Percentiles rank a stretch among this genome's conserved stretches.
phyloP scores from a whole-genome alignment of 2,329 filamentous ascomycete species.

The Xylariaceae sp. region DNA sequence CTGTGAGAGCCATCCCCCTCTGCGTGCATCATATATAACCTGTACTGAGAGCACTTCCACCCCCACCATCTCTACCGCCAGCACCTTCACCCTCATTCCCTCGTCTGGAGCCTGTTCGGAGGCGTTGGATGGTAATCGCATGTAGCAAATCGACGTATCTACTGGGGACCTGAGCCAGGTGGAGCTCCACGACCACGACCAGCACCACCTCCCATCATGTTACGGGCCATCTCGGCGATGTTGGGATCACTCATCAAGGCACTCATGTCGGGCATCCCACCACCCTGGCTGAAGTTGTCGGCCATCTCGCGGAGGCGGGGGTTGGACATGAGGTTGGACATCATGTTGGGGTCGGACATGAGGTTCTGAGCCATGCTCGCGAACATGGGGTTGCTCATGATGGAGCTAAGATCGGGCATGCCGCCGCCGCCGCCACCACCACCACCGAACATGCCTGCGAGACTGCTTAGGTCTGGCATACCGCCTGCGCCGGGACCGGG shows the following conservation, averaged over 20 bases:
- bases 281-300: conserved; percentile 69
- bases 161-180: conserved; percentile 15
- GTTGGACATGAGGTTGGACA: conserved; percentile 92
- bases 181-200: conserved; percentile 17
- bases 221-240: conserved; percentile 75
- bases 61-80: too few relatives aligned
- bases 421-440: conserved; percentile 64
- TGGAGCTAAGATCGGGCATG: conserved; percentile 81
- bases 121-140: too few relatives aligned
- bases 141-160: conserved; percentile 2
- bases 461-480: conserved; percentile 72
- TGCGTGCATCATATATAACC: too few relatives aligned
- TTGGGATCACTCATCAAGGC: conserved; percentile 87
- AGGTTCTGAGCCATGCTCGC: conserved; percentile 93
- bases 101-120: too few relatives aligned
- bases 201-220: conserved; percentile 35
- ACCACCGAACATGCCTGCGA: conserved; percentile 62
- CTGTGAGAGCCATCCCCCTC: too few relatives aligned
- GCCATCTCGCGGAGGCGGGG: conserved; percentile 86
- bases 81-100: too few relatives aligned
- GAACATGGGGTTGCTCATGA: conserved; percentile 99
- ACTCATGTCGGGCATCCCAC: conserved; percentile 85
- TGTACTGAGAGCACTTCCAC: too few relatives aligned
- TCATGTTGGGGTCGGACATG: conserved; percentile 93
- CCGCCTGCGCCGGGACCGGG: conserved; percentile 48